A percentile compares a stretch with the other conserved stretches of the same genome.
Evolutionary conservation across 192 early-diverging fungal genomes (phyloP).

Genomic region (Coemansia sp.): DNA sequence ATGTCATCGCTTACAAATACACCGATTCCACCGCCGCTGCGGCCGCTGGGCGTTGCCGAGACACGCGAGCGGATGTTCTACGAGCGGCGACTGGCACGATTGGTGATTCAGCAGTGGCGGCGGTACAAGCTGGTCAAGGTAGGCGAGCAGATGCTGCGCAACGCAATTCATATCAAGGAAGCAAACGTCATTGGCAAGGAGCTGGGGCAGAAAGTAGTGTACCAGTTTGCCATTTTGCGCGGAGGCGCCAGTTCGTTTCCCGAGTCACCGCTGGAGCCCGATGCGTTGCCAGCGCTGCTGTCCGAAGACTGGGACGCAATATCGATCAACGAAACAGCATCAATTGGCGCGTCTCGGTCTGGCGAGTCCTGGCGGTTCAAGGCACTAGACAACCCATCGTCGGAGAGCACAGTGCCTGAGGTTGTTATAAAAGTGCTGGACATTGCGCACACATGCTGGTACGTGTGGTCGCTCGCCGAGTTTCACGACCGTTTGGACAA

Average conservation of each 20-base stretch:
- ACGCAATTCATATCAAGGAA: conserved; percentile 77
- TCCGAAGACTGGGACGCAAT: conserved; percentile 40
- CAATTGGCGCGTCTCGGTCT: not conserved
- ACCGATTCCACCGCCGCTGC: not conserved
- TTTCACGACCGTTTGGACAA: conserved; percentile 61
- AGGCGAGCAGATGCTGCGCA: conserved; percentile 66
- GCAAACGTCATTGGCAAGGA: conserved; percentile 89
- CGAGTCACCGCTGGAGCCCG: conserved; percentile 49
- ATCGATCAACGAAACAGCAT: conserved; percentile 4
- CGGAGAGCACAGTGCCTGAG: conserved; percentile 25
- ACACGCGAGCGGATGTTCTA: conserved; percentile 7
- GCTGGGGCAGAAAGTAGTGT: conserved; percentile 75
- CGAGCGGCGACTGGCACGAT: conserved; percentile 21
- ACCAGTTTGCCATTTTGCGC: conserved; percentile 79
- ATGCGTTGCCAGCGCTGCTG: conserved; percentile 43
- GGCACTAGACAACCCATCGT: conserved; percentile 18
- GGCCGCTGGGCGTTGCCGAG: not conserved
- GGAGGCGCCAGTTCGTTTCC: conserved; percentile 42
- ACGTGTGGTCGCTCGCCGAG: conserved; percentile 65
- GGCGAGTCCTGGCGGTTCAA: conserved; percentile 5
- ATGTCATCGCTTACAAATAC: not conserved
- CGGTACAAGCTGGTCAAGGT: conserved; percentile 59
- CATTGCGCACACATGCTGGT: conserved; percentile 51
- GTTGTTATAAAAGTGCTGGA: conserved; percentile 57
- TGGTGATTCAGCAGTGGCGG: conserved; percentile 43